Conservation (phyloP, 768 basidiomycete genomes). For the Auricularia sp. region DNA sequence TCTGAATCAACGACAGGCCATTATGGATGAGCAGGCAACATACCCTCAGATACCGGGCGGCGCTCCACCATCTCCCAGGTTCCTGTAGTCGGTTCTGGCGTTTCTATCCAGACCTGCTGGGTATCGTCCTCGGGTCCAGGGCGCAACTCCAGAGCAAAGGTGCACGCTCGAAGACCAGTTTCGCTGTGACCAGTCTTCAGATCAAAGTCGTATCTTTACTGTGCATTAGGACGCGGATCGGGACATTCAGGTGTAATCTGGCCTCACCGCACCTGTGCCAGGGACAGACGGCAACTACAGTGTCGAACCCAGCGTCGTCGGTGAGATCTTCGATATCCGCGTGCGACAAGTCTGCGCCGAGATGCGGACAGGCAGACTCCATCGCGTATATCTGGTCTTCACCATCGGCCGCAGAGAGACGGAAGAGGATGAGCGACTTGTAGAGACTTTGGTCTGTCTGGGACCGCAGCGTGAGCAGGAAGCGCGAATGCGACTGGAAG, state of each 20-base stretch:
- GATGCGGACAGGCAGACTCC: conserved; percentile 73
- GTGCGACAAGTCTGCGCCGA: conserved; percentile 71
- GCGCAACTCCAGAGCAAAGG: conserved; percentile 48
- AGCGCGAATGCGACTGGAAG: conserved; percentile 43
- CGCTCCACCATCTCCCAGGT: conserved; percentile 59
- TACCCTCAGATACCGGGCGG: conserved; percentile 65
- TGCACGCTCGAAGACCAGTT: conserved; percentile 59
- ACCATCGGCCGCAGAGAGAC: conserved; percentile 31
- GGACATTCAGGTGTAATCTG: conserved; percentile 5
- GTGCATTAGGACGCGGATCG: background rate
- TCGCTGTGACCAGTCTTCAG: conserved; percentile 60
- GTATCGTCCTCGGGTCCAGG: conserved; percentile 24
- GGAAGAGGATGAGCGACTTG: conserved; percentile 44
- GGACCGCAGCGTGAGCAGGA: conserved; percentile 50
- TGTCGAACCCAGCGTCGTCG: conserved; percentile 9
- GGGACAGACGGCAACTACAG: conserved; percentile 58
- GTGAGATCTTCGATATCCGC: conserved; percentile 66
- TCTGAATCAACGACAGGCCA: background rate
- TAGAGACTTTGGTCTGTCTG: conserved; percentile 13
- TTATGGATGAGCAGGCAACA: background rate
- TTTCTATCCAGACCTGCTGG: conserved; percentile 48
- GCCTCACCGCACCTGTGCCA: conserved; percentile 51
- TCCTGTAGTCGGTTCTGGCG: conserved; percentile 36
- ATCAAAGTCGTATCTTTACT: conserved; percentile 57
- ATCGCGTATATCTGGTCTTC: conserved; percentile 54